These are phyloP conservation scores for Pythium plurisporium DNA, from an alignment of 352 stramenopile genomes.

Conservation along the genomic window DNA sequence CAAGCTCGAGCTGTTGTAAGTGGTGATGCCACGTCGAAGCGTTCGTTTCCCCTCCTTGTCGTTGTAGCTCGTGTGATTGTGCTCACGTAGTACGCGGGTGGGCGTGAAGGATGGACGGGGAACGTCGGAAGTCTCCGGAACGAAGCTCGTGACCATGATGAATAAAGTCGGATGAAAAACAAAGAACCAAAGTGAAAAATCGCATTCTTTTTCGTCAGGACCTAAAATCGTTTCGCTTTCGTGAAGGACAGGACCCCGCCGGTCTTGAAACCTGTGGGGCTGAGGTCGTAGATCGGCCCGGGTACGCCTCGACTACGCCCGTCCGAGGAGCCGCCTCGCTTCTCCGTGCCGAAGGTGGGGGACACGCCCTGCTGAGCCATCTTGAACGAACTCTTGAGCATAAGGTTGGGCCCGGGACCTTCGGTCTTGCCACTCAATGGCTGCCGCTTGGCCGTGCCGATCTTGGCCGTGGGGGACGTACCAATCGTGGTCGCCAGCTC, in stretches of 20 bases:
- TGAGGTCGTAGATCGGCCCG: slow-evolving; percentile 70
- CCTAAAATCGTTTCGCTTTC: slow-evolving; percentile 59
- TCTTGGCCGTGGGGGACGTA: slow-evolving; percentile 41
- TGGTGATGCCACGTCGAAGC: too few species aligned
- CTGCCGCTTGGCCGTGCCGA: slow-evolving; percentile 51
- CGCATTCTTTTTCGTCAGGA: background rate
- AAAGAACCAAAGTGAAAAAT: background rate
- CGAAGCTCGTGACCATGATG: background rate
- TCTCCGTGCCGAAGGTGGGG: slow-evolving; percentile 71
- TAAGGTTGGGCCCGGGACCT: slow-evolving; percentile 56
- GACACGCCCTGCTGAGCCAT: slow-evolving; percentile 41
- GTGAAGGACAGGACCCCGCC: slow-evolving; percentile 53
- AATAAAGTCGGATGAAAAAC: slow-evolving; percentile 8
- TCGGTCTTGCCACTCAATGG: slow-evolving; percentile 52
- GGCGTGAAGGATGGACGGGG: too few species aligned
- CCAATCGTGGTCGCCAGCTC: slow-evolving; percentile 51
- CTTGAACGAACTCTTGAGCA: slow-evolving; percentile 51
- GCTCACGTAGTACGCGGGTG: too few species aligned
- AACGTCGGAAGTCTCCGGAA: background rate
- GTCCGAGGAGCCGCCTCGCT: slow-evolving; percentile 34
- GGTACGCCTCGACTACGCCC: slow-evolving; percentile 18
- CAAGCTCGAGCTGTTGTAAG: slow-evolving; percentile 86
- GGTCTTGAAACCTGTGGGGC: slow-evolving; percentile 55
- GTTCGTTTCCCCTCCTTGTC: background rate
- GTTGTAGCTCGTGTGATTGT: background rate